A percentile compares a stretch with the other conserved stretches of the same genome.
These are phyloP conservation scores for Cryphonectria carpinicola DNA, from an alignment of 2,329 filamentous ascomycete genomes.

Conservation along the genomic window DNA sequence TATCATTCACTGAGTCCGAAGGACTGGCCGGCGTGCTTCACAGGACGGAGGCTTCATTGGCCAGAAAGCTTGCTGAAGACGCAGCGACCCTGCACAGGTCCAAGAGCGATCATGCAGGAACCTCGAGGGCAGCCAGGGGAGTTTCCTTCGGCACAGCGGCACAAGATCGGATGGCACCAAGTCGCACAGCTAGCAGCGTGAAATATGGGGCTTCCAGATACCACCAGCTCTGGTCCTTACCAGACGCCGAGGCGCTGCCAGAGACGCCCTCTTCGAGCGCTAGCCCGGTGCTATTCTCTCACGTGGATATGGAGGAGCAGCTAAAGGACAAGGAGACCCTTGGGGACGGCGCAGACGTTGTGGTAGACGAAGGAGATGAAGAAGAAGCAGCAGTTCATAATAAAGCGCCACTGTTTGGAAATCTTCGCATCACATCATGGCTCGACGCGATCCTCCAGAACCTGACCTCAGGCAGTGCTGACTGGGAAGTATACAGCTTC, in stretches of 20 bases:
- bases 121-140: slow-evolving; percentile 53
- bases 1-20: slow-evolving; percentile 70
- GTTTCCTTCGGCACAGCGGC: slow-evolving; percentile 49
- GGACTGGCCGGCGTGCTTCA: slow-evolving; percentile 73
- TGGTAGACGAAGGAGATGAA: slow-evolving; percentile 27
- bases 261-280: slow-evolving; percentile 49
- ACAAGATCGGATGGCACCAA: slow-evolving; percentile 51
- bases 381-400: slow-evolving; percentile 24
- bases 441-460: slow-evolving; percentile 76
- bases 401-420: slow-evolving; percentile 39
- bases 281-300: slow-evolving; percentile 57
- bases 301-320: slow-evolving; percentile 27
- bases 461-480: slow-evolving; percentile 68
- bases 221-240: slow-evolving; percentile 61
- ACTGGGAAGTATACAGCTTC: slow-evolving; percentile 95
- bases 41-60: slow-evolving; percentile 60
- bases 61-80: slow-evolving; percentile 57
- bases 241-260: slow-evolving; percentile 60
- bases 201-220: slow-evolving; percentile 42
- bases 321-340: slow-evolving; percentile 29
- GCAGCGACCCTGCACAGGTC: slow-evolving; percentile 50
- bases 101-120: slow-evolving; percentile 48
- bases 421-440: slow-evolving; percentile 69
- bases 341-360: slow-evolving; percentile 29
- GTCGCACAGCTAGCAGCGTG: slow-evolving; percentile 48